A percentile compares a stretch with the other conserved stretches of the same genome.
These are phyloP conservation scores for Suillus luteus DNA, from an alignment of 768 basidiomycete species.

Conservation along the genomic window DNA sequence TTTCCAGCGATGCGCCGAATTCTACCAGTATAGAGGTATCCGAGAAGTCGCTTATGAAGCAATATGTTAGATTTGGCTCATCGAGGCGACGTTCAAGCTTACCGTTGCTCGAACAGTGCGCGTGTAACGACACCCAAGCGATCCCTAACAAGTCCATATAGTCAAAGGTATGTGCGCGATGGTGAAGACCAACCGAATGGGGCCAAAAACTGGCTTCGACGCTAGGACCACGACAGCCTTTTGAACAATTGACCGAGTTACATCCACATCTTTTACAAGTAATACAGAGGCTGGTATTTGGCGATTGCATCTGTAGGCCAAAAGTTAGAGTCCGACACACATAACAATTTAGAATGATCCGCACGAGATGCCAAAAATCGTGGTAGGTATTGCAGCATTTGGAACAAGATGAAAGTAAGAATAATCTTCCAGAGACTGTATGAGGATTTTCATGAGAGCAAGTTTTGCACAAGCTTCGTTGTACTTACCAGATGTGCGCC, in stretches of 20 bases:
- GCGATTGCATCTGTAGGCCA: slow-evolving; percentile 76
- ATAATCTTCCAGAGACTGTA: slow-evolving; percentile 71
- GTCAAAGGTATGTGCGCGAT: slow-evolving; percentile 8
- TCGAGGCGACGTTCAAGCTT: slow-evolving; percentile 3
- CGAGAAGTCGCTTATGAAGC: slow-evolving; percentile 69
- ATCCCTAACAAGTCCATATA: slow-evolving; percentile 53
- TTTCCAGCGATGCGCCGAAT: slow-evolving; percentile 78
- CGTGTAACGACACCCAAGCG: slow-evolving; percentile 93
- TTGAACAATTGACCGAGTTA: slow-evolving; percentile 95
- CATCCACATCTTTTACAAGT: slow-evolving; percentile 76
- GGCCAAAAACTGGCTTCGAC: slow-evolving; percentile 88
- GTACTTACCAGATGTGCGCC: slow-evolving; percentile 84
- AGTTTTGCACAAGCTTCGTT: slow-evolving; percentile 1
- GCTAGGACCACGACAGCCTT: slow-evolving; percentile 97
- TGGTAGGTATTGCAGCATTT: slow-evolving; percentile 65
- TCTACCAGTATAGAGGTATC: slow-evolving; percentile 89
- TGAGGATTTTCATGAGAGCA: slow-evolving; percentile 17
- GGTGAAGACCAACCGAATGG: slow-evolving; percentile 64
- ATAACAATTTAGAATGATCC: slow-evolving; percentile 29
- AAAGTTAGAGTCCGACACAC: slow-evolving; percentile 3
- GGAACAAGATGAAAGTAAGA: slow-evolving; percentile 94
- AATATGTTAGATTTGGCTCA: not conserved
- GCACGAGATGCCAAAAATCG: slow-evolving; percentile 95
- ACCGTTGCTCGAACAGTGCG: slow-evolving; percentile 86
- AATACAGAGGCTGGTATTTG: slow-evolving; percentile 85